These are phyloP conservation scores for Pleurotus djamor DNA, from an alignment of 768 basidiomycete genomes.

Conservation along the genomic window DNA sequence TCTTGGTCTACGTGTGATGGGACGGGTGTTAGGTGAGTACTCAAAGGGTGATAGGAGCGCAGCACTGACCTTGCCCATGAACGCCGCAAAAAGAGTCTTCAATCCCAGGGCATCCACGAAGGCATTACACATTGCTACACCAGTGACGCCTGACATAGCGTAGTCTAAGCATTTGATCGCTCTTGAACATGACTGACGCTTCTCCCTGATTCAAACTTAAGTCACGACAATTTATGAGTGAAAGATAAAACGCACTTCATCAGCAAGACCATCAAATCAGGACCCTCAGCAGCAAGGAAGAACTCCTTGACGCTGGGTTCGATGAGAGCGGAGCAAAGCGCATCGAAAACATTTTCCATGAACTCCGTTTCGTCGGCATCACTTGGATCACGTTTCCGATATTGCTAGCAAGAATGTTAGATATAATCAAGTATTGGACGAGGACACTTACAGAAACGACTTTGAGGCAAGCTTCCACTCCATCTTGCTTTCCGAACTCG, in stretches of 20 bases:
- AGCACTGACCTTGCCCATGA: constrained; percentile 86
- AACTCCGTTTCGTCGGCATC: constrained; percentile 93
- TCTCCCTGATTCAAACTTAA: constrained; percentile 55
- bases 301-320: constrained; percentile 77
- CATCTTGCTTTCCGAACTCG: constrained; percentile 68
- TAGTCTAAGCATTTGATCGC: constrained; percentile 92
- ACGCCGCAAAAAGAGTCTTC: constrained; percentile 85
- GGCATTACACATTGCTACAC: constrained; percentile 69
- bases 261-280: constrained; percentile 97
- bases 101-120: constrained; percentile 89
- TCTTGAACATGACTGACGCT: constrained; percentile 73
- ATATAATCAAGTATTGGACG: constrained; percentile 8
- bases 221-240: neutral
- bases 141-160: constrained; percentile 78
- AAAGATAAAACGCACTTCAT: constrained; percentile 74
- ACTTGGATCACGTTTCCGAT: constrained; percentile 77
- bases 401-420: constrained; percentile 56
- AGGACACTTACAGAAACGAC: constrained; percentile 70
- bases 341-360: constrained; percentile 96
- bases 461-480: constrained; percentile 74
- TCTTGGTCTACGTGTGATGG: constrained; percentile 38
- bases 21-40: neutral
- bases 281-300: constrained; percentile 90
- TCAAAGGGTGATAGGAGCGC: neutral
- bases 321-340: constrained; percentile 80